A percentile compares a stretch with the other conserved stretches of the same genome.
Conservation (phyloP, 2,329 filamentous ascomycete genomes). For the Aspergillus latus region DNA sequence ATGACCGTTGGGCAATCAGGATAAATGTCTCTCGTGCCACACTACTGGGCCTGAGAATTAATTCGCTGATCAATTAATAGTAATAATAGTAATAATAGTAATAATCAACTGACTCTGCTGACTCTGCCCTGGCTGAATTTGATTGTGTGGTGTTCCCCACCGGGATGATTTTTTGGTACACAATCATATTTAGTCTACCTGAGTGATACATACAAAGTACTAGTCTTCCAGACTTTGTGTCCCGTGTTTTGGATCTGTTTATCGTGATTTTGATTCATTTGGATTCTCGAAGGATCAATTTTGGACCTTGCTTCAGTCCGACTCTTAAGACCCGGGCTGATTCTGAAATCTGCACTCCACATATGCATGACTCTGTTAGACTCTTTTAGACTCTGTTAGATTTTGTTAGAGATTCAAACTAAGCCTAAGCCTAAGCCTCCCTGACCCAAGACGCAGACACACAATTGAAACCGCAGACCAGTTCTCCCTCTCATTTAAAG, state of each 20-base stretch:
- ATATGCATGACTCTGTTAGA: background rate
- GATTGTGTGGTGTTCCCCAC: constrained; percentile 17
- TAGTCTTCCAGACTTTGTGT: no score
- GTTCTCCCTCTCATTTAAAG: constrained; percentile 21
- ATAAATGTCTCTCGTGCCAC: background rate
- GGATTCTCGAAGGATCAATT: background rate
- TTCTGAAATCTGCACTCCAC: constrained; percentile 10
- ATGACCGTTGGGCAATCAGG: no score
- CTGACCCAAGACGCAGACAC: background rate
- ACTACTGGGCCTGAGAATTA: constrained; percentile 1
- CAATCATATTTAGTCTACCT: background rate
- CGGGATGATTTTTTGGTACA: background rate
- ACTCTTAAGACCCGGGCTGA: background rate
- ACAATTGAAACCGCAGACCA: background rate
- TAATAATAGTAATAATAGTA: background rate
- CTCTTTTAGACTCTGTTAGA: no score
- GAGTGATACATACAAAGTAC: no score
- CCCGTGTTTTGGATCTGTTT: background rate
- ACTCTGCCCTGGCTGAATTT: no score
- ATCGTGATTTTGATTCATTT: background rate
- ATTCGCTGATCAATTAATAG: constrained; percentile 20
- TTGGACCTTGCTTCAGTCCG: background rate
- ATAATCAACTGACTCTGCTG: constrained; percentile 12
- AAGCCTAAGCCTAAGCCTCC: background rate
- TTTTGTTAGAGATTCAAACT: background rate